A percentile compares a stretch with the other conserved stretches of the same genome.
These are phyloP conservation scores for Hanseniaspora vineae DNA, from an alignment of 805 yeast genomes.

Conservation along the genomic window DNA sequence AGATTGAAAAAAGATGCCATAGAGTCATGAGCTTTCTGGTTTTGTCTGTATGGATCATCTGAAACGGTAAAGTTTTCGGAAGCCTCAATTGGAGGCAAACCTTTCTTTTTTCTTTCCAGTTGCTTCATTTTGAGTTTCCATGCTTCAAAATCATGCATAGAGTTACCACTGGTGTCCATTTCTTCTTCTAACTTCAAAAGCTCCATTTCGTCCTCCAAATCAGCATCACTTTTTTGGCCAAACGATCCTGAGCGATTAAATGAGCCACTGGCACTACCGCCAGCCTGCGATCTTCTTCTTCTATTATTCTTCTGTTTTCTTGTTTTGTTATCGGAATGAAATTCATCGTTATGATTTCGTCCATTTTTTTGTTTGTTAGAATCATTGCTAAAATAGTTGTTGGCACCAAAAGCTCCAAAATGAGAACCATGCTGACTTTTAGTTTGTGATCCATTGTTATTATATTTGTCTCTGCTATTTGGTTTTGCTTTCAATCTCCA, in stretches of 20 bases:
- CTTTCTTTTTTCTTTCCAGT: conserved; percentile 24
- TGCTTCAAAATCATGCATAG: conserved; percentile 28
- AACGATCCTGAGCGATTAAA: background rate
- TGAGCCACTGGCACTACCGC: conserved; percentile 5
- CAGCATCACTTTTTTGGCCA: conserved; percentile 6
- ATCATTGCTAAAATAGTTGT: conserved; percentile 5
- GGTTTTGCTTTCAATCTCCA: conserved; percentile 31
- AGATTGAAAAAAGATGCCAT: conserved; percentile 3
- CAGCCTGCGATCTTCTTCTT: conserved; percentile 6
- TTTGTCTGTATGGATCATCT: background rate
- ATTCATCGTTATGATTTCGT: background rate
- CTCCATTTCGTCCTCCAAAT: conserved; percentile 19
- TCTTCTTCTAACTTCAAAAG: conserved; percentile 21
- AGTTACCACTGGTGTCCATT: conserved; percentile 23
- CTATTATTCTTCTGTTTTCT: conserved; percentile 7
- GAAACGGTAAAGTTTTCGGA: background rate
- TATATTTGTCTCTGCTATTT: conserved; percentile 3
- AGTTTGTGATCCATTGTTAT: background rate
- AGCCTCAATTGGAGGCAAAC: conserved; percentile 7
- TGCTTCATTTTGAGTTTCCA: conserved; percentile 28
- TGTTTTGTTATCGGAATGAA: conserved; percentile 3
- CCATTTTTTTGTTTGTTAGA: conserved; percentile 4
- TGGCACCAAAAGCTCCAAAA: conserved; percentile 6
- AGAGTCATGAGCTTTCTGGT: background rate
- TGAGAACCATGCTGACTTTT: background rate